These are phyloP conservation scores for Psilocybe cyanescens DNA, from an alignment of 768 basidiomycete genomes.

Conservation along the genomic window DNA sequence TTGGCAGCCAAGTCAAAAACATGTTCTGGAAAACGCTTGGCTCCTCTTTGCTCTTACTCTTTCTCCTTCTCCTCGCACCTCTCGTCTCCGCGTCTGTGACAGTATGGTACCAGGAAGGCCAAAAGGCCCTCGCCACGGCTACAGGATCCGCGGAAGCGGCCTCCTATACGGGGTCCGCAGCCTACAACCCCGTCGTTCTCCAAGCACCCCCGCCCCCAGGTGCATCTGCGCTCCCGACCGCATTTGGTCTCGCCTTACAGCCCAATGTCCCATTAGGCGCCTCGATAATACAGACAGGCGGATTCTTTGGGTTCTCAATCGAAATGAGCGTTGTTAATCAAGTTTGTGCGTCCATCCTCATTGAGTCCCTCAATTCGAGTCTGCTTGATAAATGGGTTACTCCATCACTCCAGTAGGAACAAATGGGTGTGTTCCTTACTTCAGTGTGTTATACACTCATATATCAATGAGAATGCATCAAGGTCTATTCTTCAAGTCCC, in stretches of 20 bases:
- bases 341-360: constrained; percentile 46
- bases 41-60: neutral
- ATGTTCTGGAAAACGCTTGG: neutral
- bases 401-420: constrained; percentile 42
- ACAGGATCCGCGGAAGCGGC: constrained; percentile 35
- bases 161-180: constrained; percentile 52
- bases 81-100: constrained; percentile 31
- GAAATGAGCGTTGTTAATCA: constrained; percentile 67
- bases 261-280: constrained; percentile 34
- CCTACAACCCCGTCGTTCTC: constrained; percentile 57
- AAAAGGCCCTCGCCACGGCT: constrained; percentile 24
- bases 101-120: constrained; percentile 37
- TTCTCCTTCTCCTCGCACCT: constrained; percentile 4
- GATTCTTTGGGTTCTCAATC: constrained; percentile 60
- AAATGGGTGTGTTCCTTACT: constrained; percentile 39
- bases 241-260: constrained; percentile 50
- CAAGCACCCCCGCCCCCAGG: constrained; percentile 55
- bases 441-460: constrained; percentile 15
- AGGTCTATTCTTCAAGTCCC: constrained; percentile 56
- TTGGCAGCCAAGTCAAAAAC: neutral
- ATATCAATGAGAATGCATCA: constrained; percentile 17
- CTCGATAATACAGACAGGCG: constrained; percentile 40
- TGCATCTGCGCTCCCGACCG: constrained; percentile 40
- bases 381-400: no score
- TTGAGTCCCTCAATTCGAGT: neutral